Evolutionary conservation across 805 yeast species (phyloP), one percentile per base, ranked within the genome.

Genomic region (Candida dajiaensis): DNA sequence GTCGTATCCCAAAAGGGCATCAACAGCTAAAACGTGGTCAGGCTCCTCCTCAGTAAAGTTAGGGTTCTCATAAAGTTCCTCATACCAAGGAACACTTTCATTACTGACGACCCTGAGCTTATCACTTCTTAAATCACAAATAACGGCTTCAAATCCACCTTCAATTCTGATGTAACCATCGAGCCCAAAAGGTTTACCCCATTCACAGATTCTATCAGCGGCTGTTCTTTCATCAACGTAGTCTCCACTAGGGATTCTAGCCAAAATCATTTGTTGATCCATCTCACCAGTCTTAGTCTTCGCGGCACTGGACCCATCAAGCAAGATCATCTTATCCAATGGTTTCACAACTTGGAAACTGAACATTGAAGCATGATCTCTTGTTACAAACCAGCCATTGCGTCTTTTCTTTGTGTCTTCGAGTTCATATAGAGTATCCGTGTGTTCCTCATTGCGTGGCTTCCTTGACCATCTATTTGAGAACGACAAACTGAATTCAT

Each of bases 251-350:
- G 59, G 45, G 7, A 59, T 57, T 38, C 70, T 58, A 19, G 80
- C 66, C 3, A 74, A 54, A 42, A 77, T 46, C 40, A 61, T 61
- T 53, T 78, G 82, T 1, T 78, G 71, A 56, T 81, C 87, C 85
- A 79, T 79, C 55, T 77, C 81, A 5, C 85, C 85, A 1, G 78
- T 69, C 1, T 45, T 36, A 0, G 72, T 64, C 57, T 80, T 81
- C 0, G 85, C 78, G n/a, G 85, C 87, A 25, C 84, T 78, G 0
- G 85, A 84, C 6, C 87, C 87, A 50, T 81, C 85, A n/a, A 81
- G 57, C 43, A 72, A 70, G 6, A 81, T 65, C 26, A 81, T 56
- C 51, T 69, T 74, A 50, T 68, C 69, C 43, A 81, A 58, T 4
- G 83, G 80, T 49, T 64, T 67, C 3, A 61, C 63, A 10, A 72